phyloP scores from a whole-genome alignment of 2,329 filamentous ascomycete genomes.

The Fusarium sp. region DNA sequence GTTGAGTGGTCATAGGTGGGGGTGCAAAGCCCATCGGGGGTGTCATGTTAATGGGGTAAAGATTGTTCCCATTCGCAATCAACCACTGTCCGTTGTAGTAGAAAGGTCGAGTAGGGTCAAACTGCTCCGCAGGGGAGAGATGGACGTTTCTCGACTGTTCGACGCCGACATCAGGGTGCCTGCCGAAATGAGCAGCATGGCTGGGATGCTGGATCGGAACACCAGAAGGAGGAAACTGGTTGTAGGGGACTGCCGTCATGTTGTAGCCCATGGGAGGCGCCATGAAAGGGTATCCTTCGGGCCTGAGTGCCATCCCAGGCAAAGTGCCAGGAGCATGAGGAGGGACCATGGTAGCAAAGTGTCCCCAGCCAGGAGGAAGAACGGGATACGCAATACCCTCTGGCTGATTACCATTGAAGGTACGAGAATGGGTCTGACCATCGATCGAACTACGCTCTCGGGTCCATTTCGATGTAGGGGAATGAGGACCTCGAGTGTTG shows the following conservation, averaged over 20 bases:
- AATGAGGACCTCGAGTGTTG: constrained; percentile 70
- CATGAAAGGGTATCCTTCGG: constrained; percentile 56
- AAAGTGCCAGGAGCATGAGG: constrained; percentile 52
- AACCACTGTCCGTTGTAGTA: constrained; percentile 63
- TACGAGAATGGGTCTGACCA: constrained; percentile 31
- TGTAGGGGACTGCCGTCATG: constrained; percentile 50
- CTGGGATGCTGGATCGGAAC: constrained; percentile 36
- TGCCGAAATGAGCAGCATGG: constrained; percentile 45
- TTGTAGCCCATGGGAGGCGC: constrained; percentile 60
- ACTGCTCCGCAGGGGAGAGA: constrained; percentile 61
- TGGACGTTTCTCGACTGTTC: constrained; percentile 54
- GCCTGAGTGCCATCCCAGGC: constrained; percentile 52
- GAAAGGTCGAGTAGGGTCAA: constrained; percentile 63
- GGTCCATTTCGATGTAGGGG: constrained; percentile 67
- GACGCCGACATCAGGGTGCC: constrained; percentile 52
- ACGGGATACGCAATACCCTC: constrained; percentile 47
- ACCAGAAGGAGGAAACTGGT: constrained; percentile 40
- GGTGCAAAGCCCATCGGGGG: constrained; percentile 48
- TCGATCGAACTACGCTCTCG: constrained; percentile 58
- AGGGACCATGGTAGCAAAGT: constrained; percentile 53
- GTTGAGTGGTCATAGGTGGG: constrained; percentile 42
- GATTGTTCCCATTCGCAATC: constrained; percentile 52
- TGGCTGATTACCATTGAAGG: constrained; percentile 42
- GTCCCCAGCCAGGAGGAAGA: constrained; percentile 50
- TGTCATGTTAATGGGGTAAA: constrained; percentile 45